Percentiles rank a stretch among this genome's conserved stretches.
Conservation (phyloP, 805 yeast species). For the Ogataea pini region DNA sequence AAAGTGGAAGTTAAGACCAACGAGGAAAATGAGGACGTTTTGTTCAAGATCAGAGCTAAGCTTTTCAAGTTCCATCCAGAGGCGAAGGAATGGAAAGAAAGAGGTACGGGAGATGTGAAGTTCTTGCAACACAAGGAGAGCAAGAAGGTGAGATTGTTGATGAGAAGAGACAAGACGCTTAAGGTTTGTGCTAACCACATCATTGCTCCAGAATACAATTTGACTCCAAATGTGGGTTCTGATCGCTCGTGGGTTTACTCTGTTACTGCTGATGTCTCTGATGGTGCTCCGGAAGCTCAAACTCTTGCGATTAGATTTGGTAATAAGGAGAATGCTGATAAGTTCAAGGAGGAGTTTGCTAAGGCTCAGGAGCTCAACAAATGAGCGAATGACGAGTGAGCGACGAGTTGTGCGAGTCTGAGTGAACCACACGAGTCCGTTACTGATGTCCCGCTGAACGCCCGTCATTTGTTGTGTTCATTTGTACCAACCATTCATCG, state of each 20-base stretch:
- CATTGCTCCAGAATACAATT: constrained; percentile 75
- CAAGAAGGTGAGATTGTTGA: constrained; percentile 82
- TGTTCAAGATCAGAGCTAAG: constrained; percentile 90
- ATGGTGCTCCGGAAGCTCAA: constrained; percentile 94
- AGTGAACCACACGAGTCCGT: not conserved
- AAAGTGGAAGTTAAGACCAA: constrained; percentile 95
- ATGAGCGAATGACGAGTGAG: constrained; percentile 13
- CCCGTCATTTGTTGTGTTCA: too few species aligned
- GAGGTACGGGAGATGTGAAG: constrained; percentile 98
- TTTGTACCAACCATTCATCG: too few species aligned
- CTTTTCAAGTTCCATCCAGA: constrained; percentile 84
- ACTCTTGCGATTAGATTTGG: constrained; percentile 97
- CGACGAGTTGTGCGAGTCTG: not conserved
- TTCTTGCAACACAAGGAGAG: constrained; percentile 85
- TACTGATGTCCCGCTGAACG: too few species aligned
- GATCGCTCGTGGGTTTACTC: constrained; percentile 98
- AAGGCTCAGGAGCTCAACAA: constrained; percentile 75
- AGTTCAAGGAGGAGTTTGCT: constrained; percentile 90
- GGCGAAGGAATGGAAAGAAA: constrained; percentile 95
- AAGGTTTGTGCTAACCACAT: constrained; percentile 98
- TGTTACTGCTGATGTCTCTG: constrained; percentile 92
- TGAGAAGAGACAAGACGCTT: constrained; percentile 99
- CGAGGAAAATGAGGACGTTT: constrained; percentile 85
- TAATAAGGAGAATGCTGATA: constrained; percentile 88
- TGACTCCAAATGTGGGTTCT: constrained; percentile 92